A percentile compares a stretch with the other conserved stretches of the same genome.
These are phyloP conservation scores for Pneumocystis canis DNA, from an alignment of 1,139 yeast species.

Conservation along the genomic window DNA sequence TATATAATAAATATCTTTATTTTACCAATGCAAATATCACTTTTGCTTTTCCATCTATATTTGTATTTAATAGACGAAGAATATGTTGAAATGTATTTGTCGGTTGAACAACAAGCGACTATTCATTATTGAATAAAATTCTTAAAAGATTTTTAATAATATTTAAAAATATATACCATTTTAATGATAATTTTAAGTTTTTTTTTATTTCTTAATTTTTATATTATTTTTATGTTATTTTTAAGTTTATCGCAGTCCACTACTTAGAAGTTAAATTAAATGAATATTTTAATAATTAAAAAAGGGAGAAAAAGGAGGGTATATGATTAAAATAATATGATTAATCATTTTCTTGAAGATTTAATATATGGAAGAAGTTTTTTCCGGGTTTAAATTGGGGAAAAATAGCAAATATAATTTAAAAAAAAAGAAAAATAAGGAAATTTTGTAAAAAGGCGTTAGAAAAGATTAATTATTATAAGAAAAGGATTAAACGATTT, in stretches of 20 bases:
- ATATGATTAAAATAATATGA: too few relatives aligned
- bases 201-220: background rate
- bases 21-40: slow-evolving; percentile 83
- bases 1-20: background rate
- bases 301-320: too few relatives aligned
- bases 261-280: too few relatives aligned
- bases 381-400: too few relatives aligned
- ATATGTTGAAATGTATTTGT: slow-evolving; percentile 99
- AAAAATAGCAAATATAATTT: too few relatives aligned
- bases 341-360: background rate
- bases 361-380: too few relatives aligned
- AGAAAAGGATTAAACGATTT: background rate
- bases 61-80: slow-evolving; percentile 99
- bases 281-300: too few relatives aligned
- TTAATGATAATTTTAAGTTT: background rate
- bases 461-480: background rate
- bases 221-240: background rate
- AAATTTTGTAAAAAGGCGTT: background rate
- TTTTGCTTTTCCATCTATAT: slow-evolving; percentile 99
- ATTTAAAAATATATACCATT: background rate
- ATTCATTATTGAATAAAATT: slow-evolving; percentile 17
- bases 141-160: background rate
- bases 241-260: too few relatives aligned
- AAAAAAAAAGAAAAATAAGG: too few relatives aligned
- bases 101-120: slow-evolving; percentile 98